Conservation (phyloP, 495 filamentous ascomycete genomes). For the Sporormia fimetaria region DNA sequence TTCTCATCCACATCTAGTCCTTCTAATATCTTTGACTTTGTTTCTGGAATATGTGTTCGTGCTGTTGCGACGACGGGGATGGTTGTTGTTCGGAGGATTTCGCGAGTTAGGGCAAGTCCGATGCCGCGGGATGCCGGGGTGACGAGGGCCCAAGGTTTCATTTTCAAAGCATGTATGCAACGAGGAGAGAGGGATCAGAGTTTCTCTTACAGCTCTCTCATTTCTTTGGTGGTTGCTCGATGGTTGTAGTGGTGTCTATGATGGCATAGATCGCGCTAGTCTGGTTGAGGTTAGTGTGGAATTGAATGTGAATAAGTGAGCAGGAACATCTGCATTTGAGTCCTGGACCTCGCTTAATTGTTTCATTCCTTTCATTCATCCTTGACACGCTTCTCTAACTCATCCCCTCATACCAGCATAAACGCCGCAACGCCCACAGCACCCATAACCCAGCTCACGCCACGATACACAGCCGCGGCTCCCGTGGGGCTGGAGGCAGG, state of each 20-base stretch:
- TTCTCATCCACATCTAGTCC: constrained; percentile 38
- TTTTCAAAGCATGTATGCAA: too few relatives aligned
- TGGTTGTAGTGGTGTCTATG: too few relatives aligned
- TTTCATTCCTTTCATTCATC: too few relatives aligned
- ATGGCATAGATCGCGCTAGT: too few relatives aligned
- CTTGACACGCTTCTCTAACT: not conserved
- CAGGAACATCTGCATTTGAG: too few relatives aligned
- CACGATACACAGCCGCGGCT: constrained; percentile 9
- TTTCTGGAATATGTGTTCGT: constrained; percentile 42
- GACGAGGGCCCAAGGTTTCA: constrained; percentile 40
- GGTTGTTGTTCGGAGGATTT: constrained; percentile 51
- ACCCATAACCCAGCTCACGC: constrained; percentile 16
- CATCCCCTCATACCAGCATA: constrained; percentile 9
- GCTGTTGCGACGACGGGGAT: constrained; percentile 64
- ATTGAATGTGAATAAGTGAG: too few relatives aligned
- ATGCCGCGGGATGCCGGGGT: constrained; percentile 65
- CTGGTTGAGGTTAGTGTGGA: too few relatives aligned
- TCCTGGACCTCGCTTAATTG: too few relatives aligned
- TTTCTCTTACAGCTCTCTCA: too few relatives aligned
- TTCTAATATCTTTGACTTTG: constrained; percentile 44
- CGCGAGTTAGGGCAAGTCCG: constrained; percentile 57
- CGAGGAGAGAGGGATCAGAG: too few relatives aligned
- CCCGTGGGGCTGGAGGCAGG: constrained; percentile 7
- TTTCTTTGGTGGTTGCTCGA: too few relatives aligned
- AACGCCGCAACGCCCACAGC: constrained; percentile 19